These are phyloP conservation scores for Prunus padus DNA, from an alignment of 306 rosid species.

Conservation along the genomic window DNA sequence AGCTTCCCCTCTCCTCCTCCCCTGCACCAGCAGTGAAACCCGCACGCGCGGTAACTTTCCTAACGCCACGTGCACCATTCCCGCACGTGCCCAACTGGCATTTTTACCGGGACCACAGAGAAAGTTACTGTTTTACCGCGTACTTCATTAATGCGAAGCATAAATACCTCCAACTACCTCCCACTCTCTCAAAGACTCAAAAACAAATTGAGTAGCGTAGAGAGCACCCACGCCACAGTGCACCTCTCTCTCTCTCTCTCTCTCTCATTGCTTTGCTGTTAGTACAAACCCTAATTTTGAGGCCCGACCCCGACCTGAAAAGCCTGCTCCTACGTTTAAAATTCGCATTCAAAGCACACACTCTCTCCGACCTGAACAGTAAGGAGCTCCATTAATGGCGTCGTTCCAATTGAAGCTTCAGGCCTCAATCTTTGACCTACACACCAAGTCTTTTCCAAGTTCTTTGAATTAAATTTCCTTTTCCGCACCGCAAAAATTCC, in stretches of 20 bases:
- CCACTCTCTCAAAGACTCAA: not conserved
- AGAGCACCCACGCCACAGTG: not conserved
- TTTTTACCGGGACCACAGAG: no score
- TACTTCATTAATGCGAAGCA: constrained; percentile 17
- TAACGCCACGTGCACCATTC: constrained; percentile 9
- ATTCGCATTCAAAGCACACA: constrained; percentile 7
- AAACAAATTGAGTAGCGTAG: not conserved
- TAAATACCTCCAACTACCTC: constrained; percentile 69
- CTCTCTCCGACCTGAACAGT: not conserved
- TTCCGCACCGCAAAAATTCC: not conserved
- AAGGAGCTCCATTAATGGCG: constrained; percentile 30
- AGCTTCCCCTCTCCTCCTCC: not conserved
- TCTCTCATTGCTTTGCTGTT: not conserved
- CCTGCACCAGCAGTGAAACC: constrained; percentile 3
- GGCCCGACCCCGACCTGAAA: constrained; percentile 25
- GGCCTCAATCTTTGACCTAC: not conserved
- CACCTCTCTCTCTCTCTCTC: not conserved
- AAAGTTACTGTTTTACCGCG: constrained; percentile 2
- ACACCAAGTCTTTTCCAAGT: not conserved
- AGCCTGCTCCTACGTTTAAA: constrained; percentile 18
- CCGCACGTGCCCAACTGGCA: constrained; percentile 8
- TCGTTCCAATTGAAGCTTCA: constrained; percentile 3
- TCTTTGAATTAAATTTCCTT: constrained; percentile 1
- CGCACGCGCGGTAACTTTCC: constrained; percentile 10
- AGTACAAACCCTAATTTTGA: constrained; percentile 39